Percentiles rank a stretch among this genome's conserved stretches.
Evolutionary conservation across 2,329 filamentous ascomycete genomes (phyloP).

Genomic region (Aureobasidium leucospermi): DNA sequence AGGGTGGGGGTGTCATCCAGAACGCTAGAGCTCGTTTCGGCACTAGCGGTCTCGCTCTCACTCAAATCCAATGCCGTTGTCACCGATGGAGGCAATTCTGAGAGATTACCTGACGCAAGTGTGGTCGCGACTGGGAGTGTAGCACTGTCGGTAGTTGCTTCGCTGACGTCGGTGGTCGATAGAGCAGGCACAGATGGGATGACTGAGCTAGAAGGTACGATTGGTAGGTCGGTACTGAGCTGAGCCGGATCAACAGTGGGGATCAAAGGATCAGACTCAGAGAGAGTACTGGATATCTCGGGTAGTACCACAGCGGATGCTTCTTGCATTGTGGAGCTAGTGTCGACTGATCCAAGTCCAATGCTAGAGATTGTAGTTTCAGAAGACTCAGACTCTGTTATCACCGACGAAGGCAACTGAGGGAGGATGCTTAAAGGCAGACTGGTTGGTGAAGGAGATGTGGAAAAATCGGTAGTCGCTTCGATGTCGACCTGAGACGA

Average conservation of each 20-base stretch:
- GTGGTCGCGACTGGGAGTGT: not conserved
- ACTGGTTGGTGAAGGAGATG: no score
- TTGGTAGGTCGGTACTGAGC: no score
- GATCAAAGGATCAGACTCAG: not conserved
- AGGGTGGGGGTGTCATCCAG: no score
- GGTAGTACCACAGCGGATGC: not conserved
- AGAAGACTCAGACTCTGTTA: not conserved
- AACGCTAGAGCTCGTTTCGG: no score
- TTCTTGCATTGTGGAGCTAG: not conserved
- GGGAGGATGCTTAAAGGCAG: not conserved
- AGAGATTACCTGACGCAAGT: not conserved
- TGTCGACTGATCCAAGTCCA: not conserved
- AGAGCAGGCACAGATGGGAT: no score
- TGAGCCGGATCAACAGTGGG: not conserved
- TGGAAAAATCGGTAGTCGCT: no score
- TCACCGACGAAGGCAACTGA: not conserved
- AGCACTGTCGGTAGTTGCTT: no score
- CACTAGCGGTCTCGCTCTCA: not conserved
- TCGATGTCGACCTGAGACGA: no score
- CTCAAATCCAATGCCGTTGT: not conserved
- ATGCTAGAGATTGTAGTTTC: not conserved
- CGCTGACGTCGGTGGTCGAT: no score
- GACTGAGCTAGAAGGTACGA: no score
- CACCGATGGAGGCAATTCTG: not conserved
- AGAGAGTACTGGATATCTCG: not conserved